phyloP scores from a whole-genome alignment of 2,329 filamentous ascomycete genomes.

The Aspergillus flavus region DNA sequence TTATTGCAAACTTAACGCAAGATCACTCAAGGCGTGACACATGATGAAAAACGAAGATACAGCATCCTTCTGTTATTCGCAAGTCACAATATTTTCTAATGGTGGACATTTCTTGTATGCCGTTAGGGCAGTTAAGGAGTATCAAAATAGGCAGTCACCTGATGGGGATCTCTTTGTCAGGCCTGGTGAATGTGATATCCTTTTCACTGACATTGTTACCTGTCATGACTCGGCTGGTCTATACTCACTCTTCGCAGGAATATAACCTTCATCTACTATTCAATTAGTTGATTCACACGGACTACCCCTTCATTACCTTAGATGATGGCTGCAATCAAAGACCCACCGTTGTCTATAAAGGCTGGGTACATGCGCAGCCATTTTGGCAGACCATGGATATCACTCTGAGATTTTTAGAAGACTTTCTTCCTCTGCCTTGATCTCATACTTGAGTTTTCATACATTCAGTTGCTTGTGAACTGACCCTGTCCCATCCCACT shows the following conservation, averaged over 20 bases:
- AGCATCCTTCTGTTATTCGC: too few relatives aligned
- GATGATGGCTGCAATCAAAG: background rate
- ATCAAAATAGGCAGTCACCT: too few relatives aligned
- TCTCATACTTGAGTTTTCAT: background rate
- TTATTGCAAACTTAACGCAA: too few relatives aligned
- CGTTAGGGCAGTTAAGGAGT: too few relatives aligned
- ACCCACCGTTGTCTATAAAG: background rate
- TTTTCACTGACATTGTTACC: background rate
- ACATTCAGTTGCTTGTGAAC: background rate
- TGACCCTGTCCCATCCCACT: background rate
- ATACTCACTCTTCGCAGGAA: background rate
- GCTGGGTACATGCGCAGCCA: background rate
- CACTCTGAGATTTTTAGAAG: background rate
- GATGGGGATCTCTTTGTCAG: too few relatives aligned
- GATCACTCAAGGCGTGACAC: too few relatives aligned
- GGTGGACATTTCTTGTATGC: too few relatives aligned
- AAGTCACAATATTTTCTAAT: too few relatives aligned
- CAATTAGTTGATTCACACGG: background rate
- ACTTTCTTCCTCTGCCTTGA: background rate
- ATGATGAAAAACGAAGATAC: too few relatives aligned
- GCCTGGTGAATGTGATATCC: background rate
- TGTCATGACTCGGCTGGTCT: background rate
- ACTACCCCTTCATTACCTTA: background rate
- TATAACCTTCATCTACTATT: background rate
- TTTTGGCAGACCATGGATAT: background rate